These are phyloP conservation scores for Termitomyces heimii DNA, from an alignment of 768 basidiomycete genomes.

Conservation along the genomic window DNA sequence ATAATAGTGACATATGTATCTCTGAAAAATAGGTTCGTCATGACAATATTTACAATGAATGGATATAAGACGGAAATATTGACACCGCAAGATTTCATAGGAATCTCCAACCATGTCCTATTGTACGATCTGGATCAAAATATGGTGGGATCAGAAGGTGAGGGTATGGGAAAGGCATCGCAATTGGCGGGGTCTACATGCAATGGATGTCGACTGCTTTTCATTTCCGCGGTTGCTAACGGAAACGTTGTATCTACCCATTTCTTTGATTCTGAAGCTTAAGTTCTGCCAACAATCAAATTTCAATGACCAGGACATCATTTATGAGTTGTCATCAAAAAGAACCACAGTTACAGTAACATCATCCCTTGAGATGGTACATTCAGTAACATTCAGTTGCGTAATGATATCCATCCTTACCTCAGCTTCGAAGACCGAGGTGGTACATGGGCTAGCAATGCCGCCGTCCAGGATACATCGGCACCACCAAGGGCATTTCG, in stretches of 20 bases:
- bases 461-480: conserved; percentile 29
- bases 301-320: background rate
- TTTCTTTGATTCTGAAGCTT: background rate
- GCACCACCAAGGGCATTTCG: conserved; percentile 49
- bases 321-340: conserved; percentile 4
- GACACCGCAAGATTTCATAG: background rate
- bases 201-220: background rate
- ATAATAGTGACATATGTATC: background rate
- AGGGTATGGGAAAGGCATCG: background rate
- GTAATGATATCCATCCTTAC: conserved; percentile 17
- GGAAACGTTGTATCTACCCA: background rate
- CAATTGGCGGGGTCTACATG: background rate
- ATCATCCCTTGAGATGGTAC: conserved; percentile 5
- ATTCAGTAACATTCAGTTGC: background rate
- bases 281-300: background rate
- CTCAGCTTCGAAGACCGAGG: conserved; percentile 29
- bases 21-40: background rate
- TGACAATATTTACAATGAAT: background rate
- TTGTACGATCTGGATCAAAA: background rate
- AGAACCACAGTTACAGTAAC: conserved; percentile 11
- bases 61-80: too few relatives aligned
- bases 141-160: too few relatives aligned
- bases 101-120: background rate
- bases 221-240: background rate
- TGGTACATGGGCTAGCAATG: conserved; percentile 29